Base-by-base conservation (phyloP, 768 basidiomycete species). In the Boletus vinaceobasis region DNA sequence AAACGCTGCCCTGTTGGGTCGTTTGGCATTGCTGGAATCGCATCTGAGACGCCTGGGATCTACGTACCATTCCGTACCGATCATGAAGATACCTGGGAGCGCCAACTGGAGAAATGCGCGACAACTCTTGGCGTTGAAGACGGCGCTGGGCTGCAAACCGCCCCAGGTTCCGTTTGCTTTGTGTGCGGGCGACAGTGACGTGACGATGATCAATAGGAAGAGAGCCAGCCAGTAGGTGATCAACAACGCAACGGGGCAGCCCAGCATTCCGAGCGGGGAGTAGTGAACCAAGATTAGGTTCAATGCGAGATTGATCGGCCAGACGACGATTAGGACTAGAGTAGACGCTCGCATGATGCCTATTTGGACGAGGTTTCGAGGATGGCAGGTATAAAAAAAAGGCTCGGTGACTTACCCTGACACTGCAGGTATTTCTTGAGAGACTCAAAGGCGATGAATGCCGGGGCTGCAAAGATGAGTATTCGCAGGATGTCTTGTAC, bases 401-500 rank as follows among this genome's bases (percentile, higher is more conserved):
- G 2, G 23, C 11, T 43, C 29, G 1, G 9, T 4, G 39, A 53
- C 75, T 58, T 53, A 85, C 86, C 88, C 75, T 90, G 87, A 54
- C 87, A 88, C 63, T 89, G 88, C 26, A 90, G 67, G 67, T 88
- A 90, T 69, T 87, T 90, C 68, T 90, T 90, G 60, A 89, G 72
- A 53, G 81, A 84, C 66, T 90, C 87, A 53, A 88, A 88, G 2
- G 81, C 86, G 60, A 88, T 82, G 63, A 88, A 88, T 2, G 81
- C 88, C 0, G 89, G 89, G 0, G 83, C 85, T 2, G 82, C 86
- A 38, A 84, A 42, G 43, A 84, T 75, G 44, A 90, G 71, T 31
- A 89, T 67, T 8, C 88, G 82, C 60, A 90, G 71, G 63, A 87
- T 88, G 14, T 64, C 60, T 63, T 90, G 84, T 0, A 87, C 85